Percentiles rank a stretch among this genome's conserved stretches.
phyloP scores from a whole-genome alignment of 164 flowering plant species.

The Euptelea pleiosperma region DNA sequence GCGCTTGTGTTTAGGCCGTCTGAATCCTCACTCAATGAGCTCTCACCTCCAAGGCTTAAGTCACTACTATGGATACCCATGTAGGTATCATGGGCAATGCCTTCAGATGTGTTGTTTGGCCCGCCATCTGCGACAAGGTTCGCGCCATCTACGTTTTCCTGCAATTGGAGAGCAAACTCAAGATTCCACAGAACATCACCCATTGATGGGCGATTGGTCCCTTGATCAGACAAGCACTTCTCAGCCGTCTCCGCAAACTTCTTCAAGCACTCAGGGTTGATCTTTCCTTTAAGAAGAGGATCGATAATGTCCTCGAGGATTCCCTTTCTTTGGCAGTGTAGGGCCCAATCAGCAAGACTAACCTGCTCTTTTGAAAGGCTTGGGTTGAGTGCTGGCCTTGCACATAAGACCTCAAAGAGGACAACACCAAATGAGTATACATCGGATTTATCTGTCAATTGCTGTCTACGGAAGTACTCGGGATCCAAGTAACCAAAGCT shows the following conservation, averaged over 20 bases:
- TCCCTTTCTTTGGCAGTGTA: constrained; percentile 30
- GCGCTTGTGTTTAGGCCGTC: constrained; percentile 17
- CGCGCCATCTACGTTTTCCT: constrained; percentile 23
- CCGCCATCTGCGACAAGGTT: neutral
- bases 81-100: neutral
- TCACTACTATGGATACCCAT: constrained; percentile 5
- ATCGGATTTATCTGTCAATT: constrained; percentile 43
- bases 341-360: constrained; percentile 54
- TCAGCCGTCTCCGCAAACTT: constrained; percentile 38
- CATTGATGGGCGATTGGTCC: constrained; percentile 47
- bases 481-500: constrained; percentile 51
- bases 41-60: constrained; percentile 16
- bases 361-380: constrained; percentile 56
- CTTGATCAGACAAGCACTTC: constrained; percentile 46
- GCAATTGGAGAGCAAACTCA: constrained; percentile 40
- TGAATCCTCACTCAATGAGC: constrained; percentile 14
- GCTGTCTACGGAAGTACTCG: constrained; percentile 43
- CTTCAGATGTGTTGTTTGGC: neutral
- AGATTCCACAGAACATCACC: constrained; percentile 56
- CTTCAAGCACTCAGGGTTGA: constrained; percentile 31
- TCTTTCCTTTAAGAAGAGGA: constrained; percentile 32
- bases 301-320: constrained; percentile 38
- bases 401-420: constrained; percentile 50
- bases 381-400: constrained; percentile 45
- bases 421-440: constrained; percentile 56